These are phyloP conservation scores for Hypoxylon rubiginosum DNA, from an alignment of 2,329 filamentous ascomycete genomes.

Conservation along the genomic window DNA sequence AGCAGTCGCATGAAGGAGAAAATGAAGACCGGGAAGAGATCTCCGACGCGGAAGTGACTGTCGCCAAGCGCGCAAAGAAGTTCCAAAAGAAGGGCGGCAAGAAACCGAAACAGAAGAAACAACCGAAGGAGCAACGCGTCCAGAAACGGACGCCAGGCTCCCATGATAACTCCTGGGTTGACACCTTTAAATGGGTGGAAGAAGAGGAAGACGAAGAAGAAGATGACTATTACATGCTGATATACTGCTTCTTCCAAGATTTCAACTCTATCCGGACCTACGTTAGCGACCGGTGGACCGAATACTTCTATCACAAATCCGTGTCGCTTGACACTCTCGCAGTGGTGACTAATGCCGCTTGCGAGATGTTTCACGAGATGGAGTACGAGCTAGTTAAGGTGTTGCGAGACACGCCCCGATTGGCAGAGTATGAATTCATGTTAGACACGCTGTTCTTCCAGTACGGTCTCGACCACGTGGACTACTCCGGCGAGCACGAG, in stretches of 20 bases:
- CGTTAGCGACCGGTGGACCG: conserved; percentile 51
- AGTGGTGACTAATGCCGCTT: conserved; percentile 52
- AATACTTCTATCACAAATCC: conserved; percentile 50
- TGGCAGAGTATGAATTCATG: conserved; percentile 46
- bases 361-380: conserved; percentile 51
- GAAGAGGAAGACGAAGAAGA: conserved; percentile 44
- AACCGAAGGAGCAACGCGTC: conserved; percentile 12
- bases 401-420: conserved; percentile 28
- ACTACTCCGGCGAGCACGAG: conserved; percentile 44
- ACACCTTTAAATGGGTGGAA: conserved; percentile 43
- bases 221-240: conserved; percentile 51
- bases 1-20: conserved; percentile 33
- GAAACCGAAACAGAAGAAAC: conserved; percentile 30
- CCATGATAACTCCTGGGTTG: conserved; percentile 38
- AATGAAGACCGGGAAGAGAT: conserved; percentile 28
- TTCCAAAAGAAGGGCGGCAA: conserved; percentile 19
- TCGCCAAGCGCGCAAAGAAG: conserved; percentile 19
- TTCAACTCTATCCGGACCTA: conserved; percentile 51
- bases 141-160: conserved; percentile 12
- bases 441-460: conserved; percentile 47
- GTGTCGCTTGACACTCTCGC: conserved; percentile 46
- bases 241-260: conserved; percentile 55
- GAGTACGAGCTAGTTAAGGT: conserved; percentile 45
- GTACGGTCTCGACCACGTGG: conserved; percentile 48
- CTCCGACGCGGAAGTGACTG: conserved; percentile 17